phyloP scores from a whole-genome alignment of 495 filamentous ascomycete genomes.

The Polyplosphaeria fusca region DNA sequence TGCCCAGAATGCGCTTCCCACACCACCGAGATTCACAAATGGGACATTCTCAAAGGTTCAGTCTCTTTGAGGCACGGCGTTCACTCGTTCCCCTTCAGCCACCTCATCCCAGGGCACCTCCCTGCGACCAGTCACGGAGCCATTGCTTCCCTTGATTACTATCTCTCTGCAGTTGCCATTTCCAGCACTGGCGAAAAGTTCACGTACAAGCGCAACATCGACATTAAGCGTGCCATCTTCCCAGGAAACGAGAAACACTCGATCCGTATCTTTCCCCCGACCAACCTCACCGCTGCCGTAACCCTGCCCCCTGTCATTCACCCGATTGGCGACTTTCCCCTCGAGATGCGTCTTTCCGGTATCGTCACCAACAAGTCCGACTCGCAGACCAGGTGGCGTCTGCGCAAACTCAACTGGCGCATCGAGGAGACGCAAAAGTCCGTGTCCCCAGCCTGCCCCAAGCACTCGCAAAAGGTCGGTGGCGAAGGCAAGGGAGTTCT shows the following conservation, averaged over 20 bases:
- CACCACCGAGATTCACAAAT: slow-evolving; percentile 68
- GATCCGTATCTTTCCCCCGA: slow-evolving; percentile 92
- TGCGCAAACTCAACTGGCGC: slow-evolving; percentile 88
- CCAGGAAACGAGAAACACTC: slow-evolving; percentile 72
- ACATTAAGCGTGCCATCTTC: slow-evolving; percentile 70
- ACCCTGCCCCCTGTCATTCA: slow-evolving; percentile 78
- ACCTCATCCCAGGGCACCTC: slow-evolving; percentile 79
- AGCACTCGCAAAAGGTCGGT: slow-evolving; percentile 70
- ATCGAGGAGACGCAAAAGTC: slow-evolving; percentile 82
- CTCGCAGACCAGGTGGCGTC: slow-evolving; percentile 73
- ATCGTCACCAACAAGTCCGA: slow-evolving; percentile 57
- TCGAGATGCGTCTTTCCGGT: slow-evolving; percentile 76
- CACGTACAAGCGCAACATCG: slow-evolving; percentile 60
- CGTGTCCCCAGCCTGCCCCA: slow-evolving; percentile 75
- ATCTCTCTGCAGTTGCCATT: slow-evolving; percentile 67
- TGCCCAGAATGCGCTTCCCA: slow-evolving; percentile 72
- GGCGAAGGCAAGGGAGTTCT: slow-evolving; percentile 70
- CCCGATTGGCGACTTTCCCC: slow-evolving; percentile 78
- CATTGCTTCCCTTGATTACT: slow-evolving; percentile 73
- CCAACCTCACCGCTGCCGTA: slow-evolving; percentile 80
- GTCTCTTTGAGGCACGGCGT: slow-evolving; percentile 52
- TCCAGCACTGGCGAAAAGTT: slow-evolving; percentile 60
- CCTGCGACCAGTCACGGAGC: slow-evolving; percentile 75
- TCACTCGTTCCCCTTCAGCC: slow-evolving; percentile 88
- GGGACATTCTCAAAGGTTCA: slow-evolving; percentile 71